These are phyloP conservation scores for Mycena vitilis DNA, from an alignment of 768 basidiomycete species.

Conservation along the genomic window DNA sequence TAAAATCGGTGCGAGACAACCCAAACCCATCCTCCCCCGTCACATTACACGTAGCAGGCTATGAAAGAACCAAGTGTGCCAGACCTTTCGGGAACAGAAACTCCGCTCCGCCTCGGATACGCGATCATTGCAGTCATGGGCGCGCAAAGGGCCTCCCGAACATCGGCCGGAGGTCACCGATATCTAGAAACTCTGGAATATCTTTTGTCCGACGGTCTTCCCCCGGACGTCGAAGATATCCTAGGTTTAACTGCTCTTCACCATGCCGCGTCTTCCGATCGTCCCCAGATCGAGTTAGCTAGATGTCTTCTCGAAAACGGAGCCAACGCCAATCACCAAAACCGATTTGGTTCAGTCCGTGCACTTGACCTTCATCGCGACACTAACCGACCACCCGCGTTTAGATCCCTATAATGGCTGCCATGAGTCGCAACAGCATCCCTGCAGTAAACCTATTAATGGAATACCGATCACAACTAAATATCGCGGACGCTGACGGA, in stretches of 20 bases:
- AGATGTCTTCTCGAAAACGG: constrained; percentile 55
- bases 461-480: no score
- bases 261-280: constrained; percentile 50
- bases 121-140: constrained; percentile 54
- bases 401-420: no score
- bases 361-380: not conserved
- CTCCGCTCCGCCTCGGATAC: constrained; percentile 56
- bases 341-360: constrained; percentile 58
- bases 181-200: constrained; percentile 52
- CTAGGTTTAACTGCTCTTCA: constrained; percentile 62
- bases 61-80: constrained; percentile 50
- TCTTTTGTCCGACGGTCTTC: constrained; percentile 55
- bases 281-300: constrained; percentile 44
- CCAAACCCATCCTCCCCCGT: not conserved
- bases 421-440: no score
- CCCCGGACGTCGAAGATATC: constrained; percentile 58
- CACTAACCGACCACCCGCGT: not conserved
- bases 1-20: constrained; percentile 38
- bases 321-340: constrained; percentile 61
- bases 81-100: constrained; percentile 53
- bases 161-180: constrained; percentile 34
- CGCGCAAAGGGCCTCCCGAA: constrained; percentile 47
- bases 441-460: no score
- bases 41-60: constrained; percentile 32
- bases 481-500: no score